These are phyloP conservation scores for Toxoplasma gondii DNA, from an alignment of 169 alveolate species.

Conservation along the genomic window DNA sequence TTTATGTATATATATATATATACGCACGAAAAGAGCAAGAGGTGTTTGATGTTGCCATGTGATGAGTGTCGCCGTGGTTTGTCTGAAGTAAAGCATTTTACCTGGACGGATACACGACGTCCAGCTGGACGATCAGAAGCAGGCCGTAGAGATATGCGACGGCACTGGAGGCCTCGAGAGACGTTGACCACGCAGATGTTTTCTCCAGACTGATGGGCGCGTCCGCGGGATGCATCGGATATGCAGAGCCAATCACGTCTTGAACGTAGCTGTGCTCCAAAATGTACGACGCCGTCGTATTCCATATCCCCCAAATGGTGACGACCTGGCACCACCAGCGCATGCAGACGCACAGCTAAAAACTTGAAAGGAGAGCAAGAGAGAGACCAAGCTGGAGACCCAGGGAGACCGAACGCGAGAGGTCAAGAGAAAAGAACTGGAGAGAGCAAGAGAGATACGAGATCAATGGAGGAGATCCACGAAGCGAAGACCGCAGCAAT, in stretches of 20 bases:
- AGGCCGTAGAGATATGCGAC: slow-evolving; percentile 53
- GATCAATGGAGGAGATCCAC: too few relatives aligned
- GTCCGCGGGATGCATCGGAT: neutral
- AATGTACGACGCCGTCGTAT: slow-evolving; percentile 23
- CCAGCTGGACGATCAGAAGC: slow-evolving; percentile 43
- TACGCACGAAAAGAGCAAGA: neutral
- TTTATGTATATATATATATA: too few relatives aligned
- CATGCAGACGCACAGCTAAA: too few relatives aligned
- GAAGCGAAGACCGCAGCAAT: too few relatives aligned
- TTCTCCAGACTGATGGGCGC: neutral
- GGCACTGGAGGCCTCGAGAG: slow-evolving; percentile 52
- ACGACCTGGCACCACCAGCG: slow-evolving; percentile 23
- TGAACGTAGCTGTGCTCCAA: slow-evolving; percentile 21
- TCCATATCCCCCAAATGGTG: slow-evolving; percentile 62
- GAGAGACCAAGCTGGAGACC: neutral
- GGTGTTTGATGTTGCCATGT: neutral
- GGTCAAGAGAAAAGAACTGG: too few relatives aligned
- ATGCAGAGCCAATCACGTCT: neutral
- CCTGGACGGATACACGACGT: slow-evolving; percentile 57
- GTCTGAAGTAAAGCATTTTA: neutral
- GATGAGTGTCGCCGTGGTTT: neutral
- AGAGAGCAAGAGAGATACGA: too few relatives aligned
- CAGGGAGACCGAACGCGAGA: too few relatives aligned
- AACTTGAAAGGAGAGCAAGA: too few relatives aligned
- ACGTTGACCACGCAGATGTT: slow-evolving; percentile 28